Base-by-base conservation (phyloP, 768 basidiomycete species). In the Russula virescens region DNA sequence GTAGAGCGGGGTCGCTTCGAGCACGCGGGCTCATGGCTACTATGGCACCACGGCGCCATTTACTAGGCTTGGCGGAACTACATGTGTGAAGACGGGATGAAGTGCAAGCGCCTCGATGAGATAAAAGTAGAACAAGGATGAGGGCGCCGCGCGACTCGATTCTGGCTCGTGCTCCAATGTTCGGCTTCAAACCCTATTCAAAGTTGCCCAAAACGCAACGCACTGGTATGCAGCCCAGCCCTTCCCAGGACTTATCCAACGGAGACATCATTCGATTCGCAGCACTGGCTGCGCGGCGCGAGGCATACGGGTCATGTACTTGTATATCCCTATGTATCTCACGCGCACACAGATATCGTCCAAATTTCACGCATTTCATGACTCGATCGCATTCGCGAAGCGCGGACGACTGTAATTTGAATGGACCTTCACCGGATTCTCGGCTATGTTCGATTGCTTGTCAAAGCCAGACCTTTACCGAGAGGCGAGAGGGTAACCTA, bases 41-140 rank as follows among this genome's bases (percentile, higher is more conserved):
- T 31, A 31, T 58, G 47, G 57, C 25, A 40, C 42, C n/a, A 34
- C 35, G 0, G 46, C 48, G 58, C 53, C 53, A 35, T 50, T 19
- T 54, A 13, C 46, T 42, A 16, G 28, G 53, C 23, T 49, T 48
- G 45, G 40, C 40, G 31, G 47, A 43, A 45, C 21, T 42, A 45
- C 42, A 43, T 23, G 49, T 16, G 31, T 42, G 46, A 52, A 59
- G 51, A 34, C 38, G 23, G 40, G 52, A 42, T 19, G 40, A 59
- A 49, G 26, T 45, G 45, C 28, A 57, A 23, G 45, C 8, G 35
- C 23, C 58, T 38, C 40, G 42, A 56, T 49, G 55, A 42, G 43
- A 62, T 57, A 48, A 62, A 53, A 63, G 28, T 18, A 46, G 26
- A 49, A 52, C 25, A 11, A 47, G 38, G 13, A 38, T 14, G 13